A percentile compares a stretch with the other conserved stretches of the same genome.
Evolutionary conservation across 352 stramenopile species (phyloP).

Genomic region (Stramenopiles sp.): DNA sequence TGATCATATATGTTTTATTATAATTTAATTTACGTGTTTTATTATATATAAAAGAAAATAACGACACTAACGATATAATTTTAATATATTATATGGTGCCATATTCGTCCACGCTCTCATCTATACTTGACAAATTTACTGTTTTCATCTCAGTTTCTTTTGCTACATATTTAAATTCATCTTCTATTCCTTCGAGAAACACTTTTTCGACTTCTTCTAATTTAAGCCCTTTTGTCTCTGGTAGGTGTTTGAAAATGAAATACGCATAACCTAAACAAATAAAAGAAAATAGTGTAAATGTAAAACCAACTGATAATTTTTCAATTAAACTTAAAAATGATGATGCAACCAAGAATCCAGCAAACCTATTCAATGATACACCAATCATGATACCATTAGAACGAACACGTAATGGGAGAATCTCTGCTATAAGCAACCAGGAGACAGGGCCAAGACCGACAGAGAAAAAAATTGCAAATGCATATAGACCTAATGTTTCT

Average conservation of each 20-base stretch:
- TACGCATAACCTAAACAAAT: slow-evolving; percentile 23
- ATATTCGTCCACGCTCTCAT: too few species aligned
- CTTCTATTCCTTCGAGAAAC: too few species aligned
- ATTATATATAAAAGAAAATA: too few species aligned
- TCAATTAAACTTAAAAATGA: slow-evolving; percentile 31
- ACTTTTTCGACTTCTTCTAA: slow-evolving; percentile 47
- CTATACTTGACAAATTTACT: too few species aligned
- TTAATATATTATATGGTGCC: too few species aligned
- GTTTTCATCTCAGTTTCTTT: too few species aligned
- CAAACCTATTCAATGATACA: slow-evolving; percentile 31
- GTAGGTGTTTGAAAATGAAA: slow-evolving; percentile 31
- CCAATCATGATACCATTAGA: slow-evolving; percentile 36
- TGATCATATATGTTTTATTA: too few species aligned
- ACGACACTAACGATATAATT: too few species aligned
- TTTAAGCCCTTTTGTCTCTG: slow-evolving; percentile 35
- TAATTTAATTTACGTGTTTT: too few species aligned
- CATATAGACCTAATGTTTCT: slow-evolving; percentile 16
- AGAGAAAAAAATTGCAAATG: slow-evolving; percentile 36
- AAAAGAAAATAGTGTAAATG: slow-evolving; percentile 28
- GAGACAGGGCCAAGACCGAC: slow-evolving; percentile 31
- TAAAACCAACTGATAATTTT: slow-evolving; percentile 24
- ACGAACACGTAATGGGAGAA: slow-evolving; percentile 34
- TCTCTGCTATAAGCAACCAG: slow-evolving; percentile 37
- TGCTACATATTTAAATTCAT: too few species aligned
- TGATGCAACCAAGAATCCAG: slow-evolving; percentile 31